Conservation (phyloP, 2,329 filamentous ascomycete genomes). For the Coleophoma crateriformis region DNA sequence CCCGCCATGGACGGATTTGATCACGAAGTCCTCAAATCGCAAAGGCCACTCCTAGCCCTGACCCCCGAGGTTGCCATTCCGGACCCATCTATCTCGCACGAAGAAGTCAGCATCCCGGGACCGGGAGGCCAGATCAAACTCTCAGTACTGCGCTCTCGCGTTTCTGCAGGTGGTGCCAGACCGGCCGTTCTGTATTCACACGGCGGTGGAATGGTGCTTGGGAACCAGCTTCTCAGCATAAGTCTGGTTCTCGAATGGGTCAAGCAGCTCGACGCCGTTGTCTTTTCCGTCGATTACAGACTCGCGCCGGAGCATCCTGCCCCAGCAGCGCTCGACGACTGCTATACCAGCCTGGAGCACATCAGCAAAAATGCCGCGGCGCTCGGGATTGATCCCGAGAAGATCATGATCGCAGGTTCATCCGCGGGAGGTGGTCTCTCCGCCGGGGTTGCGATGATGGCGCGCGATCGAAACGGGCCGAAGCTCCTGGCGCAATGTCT, state of each 20-base stretch:
- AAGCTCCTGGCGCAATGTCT: slow-evolving; percentile 32
- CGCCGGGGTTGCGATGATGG: slow-evolving; percentile 45
- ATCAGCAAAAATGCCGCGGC: slow-evolving; percentile 20
- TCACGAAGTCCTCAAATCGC: background rate
- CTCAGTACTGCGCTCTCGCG: slow-evolving; percentile 3
- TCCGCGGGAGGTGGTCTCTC: slow-evolving; percentile 53
- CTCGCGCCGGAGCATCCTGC: slow-evolving; percentile 36
- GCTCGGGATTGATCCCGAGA: slow-evolving; percentile 37
- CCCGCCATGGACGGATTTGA: background rate
- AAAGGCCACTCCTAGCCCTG: background rate
- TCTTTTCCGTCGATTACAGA: slow-evolving; percentile 51
- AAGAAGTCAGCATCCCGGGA: slow-evolving; percentile 4
- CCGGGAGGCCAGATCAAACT: slow-evolving; percentile 6
- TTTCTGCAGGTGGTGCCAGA: background rate
- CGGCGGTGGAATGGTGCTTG: slow-evolving; percentile 34
- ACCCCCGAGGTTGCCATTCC: background rate
- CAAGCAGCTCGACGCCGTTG: slow-evolving; percentile 37
- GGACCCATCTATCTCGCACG: slow-evolving; percentile 2
- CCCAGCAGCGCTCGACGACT: slow-evolving; percentile 28
- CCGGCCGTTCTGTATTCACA: slow-evolving; percentile 38
- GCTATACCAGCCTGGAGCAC: slow-evolving; percentile 32
- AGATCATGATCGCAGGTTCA: slow-evolving; percentile 48
- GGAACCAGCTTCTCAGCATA: slow-evolving; percentile 16
- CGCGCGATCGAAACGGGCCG: slow-evolving; percentile 28
- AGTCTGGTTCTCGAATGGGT: slow-evolving; percentile 39